Conservation (phyloP, 805 yeast genomes). For the Peterozyma xylosa region DNA sequence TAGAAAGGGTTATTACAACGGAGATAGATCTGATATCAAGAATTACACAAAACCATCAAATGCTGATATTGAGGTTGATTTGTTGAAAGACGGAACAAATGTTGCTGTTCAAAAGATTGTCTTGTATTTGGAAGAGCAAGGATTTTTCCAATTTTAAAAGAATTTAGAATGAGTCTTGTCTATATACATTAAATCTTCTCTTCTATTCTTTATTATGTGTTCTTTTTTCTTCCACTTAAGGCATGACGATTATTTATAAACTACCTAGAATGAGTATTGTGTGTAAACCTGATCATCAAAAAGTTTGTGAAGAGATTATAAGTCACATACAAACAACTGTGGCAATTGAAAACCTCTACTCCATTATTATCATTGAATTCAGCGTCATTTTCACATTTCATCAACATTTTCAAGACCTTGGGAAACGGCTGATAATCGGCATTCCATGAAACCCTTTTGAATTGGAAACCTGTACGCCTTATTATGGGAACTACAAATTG, state of each 20-base stretch:
- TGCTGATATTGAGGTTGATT: constrained; percentile 52
- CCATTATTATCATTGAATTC: neutral
- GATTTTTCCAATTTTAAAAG: constrained; percentile 56
- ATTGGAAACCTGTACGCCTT: neutral
- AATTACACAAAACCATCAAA: constrained; percentile 39
- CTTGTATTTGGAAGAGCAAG: constrained; percentile 70
- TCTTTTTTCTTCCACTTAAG: neutral
- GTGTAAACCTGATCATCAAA: neutral
- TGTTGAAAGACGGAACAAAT: constrained; percentile 48
- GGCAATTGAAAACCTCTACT: neutral
- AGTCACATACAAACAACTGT: neutral
- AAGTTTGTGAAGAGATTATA: neutral
- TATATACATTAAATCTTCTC: neutral
- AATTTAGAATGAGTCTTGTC: neutral
- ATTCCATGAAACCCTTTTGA: neutral
- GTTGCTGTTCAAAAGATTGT: constrained; percentile 72
- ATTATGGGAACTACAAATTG: neutral
- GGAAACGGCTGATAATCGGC: neutral
- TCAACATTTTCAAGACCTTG: neutral
- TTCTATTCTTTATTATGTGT: neutral
- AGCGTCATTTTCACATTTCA: neutral
- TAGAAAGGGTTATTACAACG: constrained; percentile 40
- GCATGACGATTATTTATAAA: too few relatives aligned
- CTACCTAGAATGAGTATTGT: too few relatives aligned
- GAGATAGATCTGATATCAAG: constrained; percentile 37